Conservation (phyloP, 1,284 basidiomycete species). For the Cutaneotrichosporon sp. region DNA sequence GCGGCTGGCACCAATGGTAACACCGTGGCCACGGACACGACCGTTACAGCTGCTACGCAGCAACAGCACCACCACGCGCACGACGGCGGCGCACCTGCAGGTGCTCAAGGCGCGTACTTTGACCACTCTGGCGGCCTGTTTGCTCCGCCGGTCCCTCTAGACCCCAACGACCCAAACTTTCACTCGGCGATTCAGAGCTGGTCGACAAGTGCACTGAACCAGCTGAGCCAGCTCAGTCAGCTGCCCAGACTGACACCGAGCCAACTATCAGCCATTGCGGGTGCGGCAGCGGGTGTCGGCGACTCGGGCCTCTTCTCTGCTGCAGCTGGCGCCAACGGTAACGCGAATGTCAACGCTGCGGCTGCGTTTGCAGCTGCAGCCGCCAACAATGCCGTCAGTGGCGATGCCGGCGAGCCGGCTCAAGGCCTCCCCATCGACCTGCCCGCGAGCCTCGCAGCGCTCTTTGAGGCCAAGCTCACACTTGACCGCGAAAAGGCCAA, state of each 20-base stretch:
- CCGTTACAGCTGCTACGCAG: background rate
- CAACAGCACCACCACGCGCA: conserved; percentile 2
- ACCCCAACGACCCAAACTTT: conserved; percentile 26
- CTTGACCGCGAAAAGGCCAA: conserved; percentile 47
- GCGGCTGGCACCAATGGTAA: background rate
- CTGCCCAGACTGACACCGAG: conserved; percentile 37
- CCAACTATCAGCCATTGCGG: conserved; percentile 39
- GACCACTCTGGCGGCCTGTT: conserved; percentile 15
- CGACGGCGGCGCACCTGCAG: background rate
- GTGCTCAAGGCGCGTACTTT: conserved; percentile 1
- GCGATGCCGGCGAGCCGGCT: background rate
- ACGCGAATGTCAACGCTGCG: conserved; percentile 16
- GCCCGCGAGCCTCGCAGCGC: conserved; percentile 40
- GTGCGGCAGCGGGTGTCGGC: conserved; percentile 37
- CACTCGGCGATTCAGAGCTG: conserved; percentile 36
- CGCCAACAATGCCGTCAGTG: conserved; percentile 15
- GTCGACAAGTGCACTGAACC: conserved; percentile 34
- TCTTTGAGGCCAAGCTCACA: conserved; percentile 47
- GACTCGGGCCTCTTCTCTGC: conserved; percentile 27
- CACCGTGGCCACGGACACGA: background rate
- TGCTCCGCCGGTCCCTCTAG: conserved; percentile 16
- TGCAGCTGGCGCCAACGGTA: conserved; percentile 1
- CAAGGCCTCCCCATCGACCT: conserved; percentile 35
- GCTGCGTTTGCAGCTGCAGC: conserved; percentile 35
- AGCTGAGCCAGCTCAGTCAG: conserved; percentile 33